Conservation (phyloP, 2,329 filamentous ascomycete species). For the Xylariales sp. region DNA sequence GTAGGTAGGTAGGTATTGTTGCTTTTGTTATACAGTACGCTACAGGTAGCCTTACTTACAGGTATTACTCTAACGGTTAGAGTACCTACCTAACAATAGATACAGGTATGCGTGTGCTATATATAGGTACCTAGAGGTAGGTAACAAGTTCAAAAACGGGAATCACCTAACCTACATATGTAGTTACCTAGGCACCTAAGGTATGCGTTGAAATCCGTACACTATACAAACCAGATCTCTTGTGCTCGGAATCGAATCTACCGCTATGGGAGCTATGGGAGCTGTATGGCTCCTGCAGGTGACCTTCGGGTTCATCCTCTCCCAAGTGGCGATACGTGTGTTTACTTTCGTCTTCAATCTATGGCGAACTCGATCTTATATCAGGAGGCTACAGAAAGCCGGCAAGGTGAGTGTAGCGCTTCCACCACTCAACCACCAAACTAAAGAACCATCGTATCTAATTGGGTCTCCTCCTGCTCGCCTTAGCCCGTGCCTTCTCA, state of each 20-base stretch:
- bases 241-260: neutral
- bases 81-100: too few relatives aligned
- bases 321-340: constrained; percentile 26
- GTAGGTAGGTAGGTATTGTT: too few relatives aligned
- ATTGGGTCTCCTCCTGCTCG: neutral
- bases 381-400: constrained; percentile 40
- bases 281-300: constrained; percentile 38
- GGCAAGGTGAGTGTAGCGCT: constrained; percentile 42
- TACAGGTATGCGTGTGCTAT: too few relatives aligned
- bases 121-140: too few relatives aligned
- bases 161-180: too few relatives aligned
- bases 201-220: neutral
- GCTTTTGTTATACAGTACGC: too few relatives aligned
- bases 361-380: constrained; percentile 40
- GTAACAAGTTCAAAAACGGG: too few relatives aligned
- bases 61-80: too few relatives aligned
- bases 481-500: constrained; percentile 49
- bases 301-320: constrained; percentile 41
- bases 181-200: too few relatives aligned
- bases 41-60: too few relatives aligned
- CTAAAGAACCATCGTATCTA: constrained; percentile 7
- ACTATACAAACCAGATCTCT: neutral
- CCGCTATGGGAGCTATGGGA: constrained; percentile 30
- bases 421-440: neutral
- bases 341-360: constrained; percentile 38